These are phyloP conservation scores for Colletotrichum sp. DNA, from an alignment of 2,329 filamentous ascomycete species.

Conservation along the genomic window DNA sequence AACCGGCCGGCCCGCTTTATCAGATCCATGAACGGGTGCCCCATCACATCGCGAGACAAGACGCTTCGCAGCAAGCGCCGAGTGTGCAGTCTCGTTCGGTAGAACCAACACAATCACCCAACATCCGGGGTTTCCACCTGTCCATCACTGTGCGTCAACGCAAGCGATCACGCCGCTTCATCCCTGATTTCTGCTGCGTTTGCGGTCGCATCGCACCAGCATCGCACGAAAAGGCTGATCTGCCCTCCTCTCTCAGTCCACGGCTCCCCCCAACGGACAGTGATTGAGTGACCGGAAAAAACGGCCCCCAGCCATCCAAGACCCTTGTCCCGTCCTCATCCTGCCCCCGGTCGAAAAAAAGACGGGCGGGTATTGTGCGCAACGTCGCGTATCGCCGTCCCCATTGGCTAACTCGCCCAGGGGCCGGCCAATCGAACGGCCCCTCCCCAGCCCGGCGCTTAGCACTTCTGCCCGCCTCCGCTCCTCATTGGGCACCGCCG, in stretches of 20 bases:
- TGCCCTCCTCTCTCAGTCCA: not conserved
- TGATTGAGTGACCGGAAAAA: not conserved
- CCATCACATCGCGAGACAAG: not conserved
- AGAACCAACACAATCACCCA: not conserved
- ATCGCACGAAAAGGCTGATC: slow-evolving; percentile 11
- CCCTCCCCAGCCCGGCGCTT: slow-evolving; percentile 20
- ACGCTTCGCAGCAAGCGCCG: slow-evolving; percentile 5
- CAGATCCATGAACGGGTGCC: not conserved
- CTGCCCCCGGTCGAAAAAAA: not conserved
- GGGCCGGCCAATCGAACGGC: slow-evolving; percentile 12
- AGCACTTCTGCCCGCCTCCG: slow-evolving; percentile 5
- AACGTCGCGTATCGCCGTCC: not conserved
- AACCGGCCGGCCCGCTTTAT: not conserved
- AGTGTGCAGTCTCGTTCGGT: not conserved
- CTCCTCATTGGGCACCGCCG: slow-evolving; percentile 15
- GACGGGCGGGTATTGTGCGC: slow-evolving; percentile 19
- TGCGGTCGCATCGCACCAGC: slow-evolving; percentile 14
- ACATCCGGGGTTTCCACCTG: not conserved
- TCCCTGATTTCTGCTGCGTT: not conserved
- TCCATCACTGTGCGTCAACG: not conserved
- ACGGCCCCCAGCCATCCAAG: not conserved
- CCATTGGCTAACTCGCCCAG: slow-evolving; percentile 6
- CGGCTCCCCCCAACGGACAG: not conserved
- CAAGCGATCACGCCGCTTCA: not conserved
- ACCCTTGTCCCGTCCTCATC: not conserved